Base-by-base conservation (phyloP, 345 rosid species). In the Populus davidiana region DNA sequence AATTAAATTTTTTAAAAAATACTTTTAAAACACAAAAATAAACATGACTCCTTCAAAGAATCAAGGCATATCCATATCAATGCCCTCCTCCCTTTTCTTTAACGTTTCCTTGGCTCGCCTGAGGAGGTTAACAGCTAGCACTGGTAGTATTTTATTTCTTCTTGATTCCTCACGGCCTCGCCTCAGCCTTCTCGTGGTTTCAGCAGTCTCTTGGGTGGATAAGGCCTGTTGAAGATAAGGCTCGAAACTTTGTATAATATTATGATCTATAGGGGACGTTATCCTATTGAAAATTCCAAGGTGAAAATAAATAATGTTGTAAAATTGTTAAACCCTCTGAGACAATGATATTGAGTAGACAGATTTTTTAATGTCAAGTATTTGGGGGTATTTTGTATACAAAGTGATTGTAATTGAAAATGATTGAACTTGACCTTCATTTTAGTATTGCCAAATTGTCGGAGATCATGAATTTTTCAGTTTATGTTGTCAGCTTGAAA, bases 391-490 rank as follows among this genome's bases (percentile, higher is more conserved):
- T 41, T 38, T 61, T 69, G 13, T 6, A 33, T 35, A 5, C 12
- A 20, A 4, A 62, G 21, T 49, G 31, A 31, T 29, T 43, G 14
- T 70, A 21, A 65, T 70, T 70, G 77, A 82, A 70, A 76, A 54
- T 66, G 81, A 78, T 70, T 70, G 79, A 81, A 33, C 20, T 20
- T 74, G 65, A 65, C 77, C 18, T 63, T 41, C 13, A 72, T 67
- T 36, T 38, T 81, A 49, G 35, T 47, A 47, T 27, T 16, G 38
- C 43, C 78, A 44, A 73, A 9, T 63, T 77, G 78, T 47, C 47
- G 35, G 49, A 0, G 44, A 71, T 5, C 12, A n/a, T 31, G 5
- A n/a, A 8, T 25, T 23, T n/a, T 56, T 29, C 13, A 52, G 9
- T 20, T 6, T 2, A 4, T 20, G 8, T 39, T n/a, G 1, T 2